Evolutionary conservation across 768 basidiomycete species (phyloP).

Genomic region (Calocybe gangraenosa): DNA sequence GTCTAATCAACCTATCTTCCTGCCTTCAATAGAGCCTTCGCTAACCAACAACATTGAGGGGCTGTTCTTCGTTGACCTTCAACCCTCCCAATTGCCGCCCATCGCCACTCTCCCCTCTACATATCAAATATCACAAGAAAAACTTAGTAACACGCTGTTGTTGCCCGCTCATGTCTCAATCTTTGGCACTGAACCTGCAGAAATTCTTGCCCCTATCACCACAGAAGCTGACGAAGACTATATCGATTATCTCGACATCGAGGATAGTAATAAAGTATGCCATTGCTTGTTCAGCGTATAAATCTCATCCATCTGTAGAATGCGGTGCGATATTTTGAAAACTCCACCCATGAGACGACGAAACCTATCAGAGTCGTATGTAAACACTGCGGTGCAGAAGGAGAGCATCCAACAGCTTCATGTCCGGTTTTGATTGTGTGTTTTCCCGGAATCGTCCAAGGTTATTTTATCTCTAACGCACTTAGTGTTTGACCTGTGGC

Average conservation of each 20-base stretch:
- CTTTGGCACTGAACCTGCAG: constrained; percentile 39
- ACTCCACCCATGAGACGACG: constrained; percentile 33
- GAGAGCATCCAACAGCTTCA: constrained; percentile 61
- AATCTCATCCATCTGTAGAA: constrained; percentile 29
- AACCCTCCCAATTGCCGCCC: constrained; percentile 32
- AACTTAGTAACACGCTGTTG: constrained; percentile 31
- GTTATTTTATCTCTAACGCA: neutral
- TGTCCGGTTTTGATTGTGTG: constrained; percentile 73
- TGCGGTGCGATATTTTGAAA: constrained; percentile 64
- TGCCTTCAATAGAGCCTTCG: constrained; percentile 16
- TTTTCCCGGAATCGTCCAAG: constrained; percentile 9
- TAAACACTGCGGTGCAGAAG: constrained; percentile 75
- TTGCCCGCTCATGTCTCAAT: constrained; percentile 72
- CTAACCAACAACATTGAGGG: constrained; percentile 10
- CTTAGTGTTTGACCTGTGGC: constrained; percentile 77
- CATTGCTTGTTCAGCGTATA: neutral
- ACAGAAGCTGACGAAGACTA: constrained; percentile 52
- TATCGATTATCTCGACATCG: constrained; percentile 78
- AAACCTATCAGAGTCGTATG: constrained; percentile 54
- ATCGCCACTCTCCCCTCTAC: constrained; percentile 11
- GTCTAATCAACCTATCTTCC: neutral
- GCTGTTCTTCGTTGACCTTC: constrained; percentile 50
- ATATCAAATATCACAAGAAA: constrained; percentile 13
- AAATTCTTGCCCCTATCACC: constrained; percentile 40
- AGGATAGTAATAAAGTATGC: constrained; percentile 50